Percentiles rank a stretch among this genome's conserved stretches.
Evolutionary conservation across 2,329 filamentous ascomycete genomes (phyloP).

Genomic region (Aureobasidium pullulans): DNA sequence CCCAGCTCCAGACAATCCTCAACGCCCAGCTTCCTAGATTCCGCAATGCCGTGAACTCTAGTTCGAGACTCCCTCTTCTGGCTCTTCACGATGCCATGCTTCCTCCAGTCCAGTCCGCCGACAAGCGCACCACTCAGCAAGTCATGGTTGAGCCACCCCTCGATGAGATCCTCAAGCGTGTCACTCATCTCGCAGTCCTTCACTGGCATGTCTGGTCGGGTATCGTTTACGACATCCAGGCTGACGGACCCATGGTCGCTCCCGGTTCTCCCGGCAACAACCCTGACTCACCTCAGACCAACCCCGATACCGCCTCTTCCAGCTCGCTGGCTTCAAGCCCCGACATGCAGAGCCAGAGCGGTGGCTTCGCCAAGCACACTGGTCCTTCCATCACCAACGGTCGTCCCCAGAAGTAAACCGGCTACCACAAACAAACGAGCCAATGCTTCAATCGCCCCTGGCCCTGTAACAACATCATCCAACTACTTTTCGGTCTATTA

Average conservation of each 20-base stretch:
- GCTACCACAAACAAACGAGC: neutral
- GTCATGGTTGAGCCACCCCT: constrained; percentile 10
- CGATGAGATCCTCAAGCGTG: constrained; percentile 62
- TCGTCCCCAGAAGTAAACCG: neutral
- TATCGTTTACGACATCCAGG: constrained; percentile 53
- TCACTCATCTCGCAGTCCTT: constrained; percentile 75
- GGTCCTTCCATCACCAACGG: neutral
- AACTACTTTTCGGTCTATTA: neutral
- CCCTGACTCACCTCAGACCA: neutral
- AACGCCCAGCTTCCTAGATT: constrained; percentile 28
- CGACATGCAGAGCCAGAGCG: neutral
- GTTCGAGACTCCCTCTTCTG: constrained; percentile 32
- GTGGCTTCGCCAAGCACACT: neutral
- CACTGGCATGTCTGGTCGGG: constrained; percentile 87
- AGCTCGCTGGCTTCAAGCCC: neutral
- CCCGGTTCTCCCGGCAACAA: neutral
- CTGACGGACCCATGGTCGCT: constrained; percentile 13
- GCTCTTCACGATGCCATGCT: constrained; percentile 39
- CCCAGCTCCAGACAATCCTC: constrained; percentile 25
- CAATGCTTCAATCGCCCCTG: neutral
- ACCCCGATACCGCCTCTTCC: neutral
- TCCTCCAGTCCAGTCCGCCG: constrained; percentile 18
- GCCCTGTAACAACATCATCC: neutral
- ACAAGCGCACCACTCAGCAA: constrained; percentile 13
- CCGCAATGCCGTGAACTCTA: constrained; percentile 26